A percentile compares a stretch with the other conserved stretches of the same genome.
These are phyloP conservation scores for Asparagopsis taxiformis DNA, from an alignment of 31 red algal species.

Conservation along the genomic window DNA sequence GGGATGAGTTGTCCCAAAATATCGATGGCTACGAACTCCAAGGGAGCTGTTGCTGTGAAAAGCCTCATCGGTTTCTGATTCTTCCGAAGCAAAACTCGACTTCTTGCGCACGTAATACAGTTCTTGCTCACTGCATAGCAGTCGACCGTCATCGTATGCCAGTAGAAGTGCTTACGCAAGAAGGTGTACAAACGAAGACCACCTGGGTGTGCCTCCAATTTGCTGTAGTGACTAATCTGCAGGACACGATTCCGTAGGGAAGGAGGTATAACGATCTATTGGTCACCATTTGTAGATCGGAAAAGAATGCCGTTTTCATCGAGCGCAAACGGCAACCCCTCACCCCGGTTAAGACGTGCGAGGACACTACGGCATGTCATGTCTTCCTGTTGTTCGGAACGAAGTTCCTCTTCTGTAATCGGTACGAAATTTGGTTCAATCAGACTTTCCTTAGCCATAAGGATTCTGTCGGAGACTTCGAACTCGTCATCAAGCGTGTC, in stretches of 20 bases:
- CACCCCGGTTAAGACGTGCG: background rate
- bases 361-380: background rate
- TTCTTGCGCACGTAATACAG: conserved; percentile 11
- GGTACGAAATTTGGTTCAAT: background rate
- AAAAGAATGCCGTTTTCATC: conserved; percentile 2
- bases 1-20: background rate
- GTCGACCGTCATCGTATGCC: conserved; percentile 14
- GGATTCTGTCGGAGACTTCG: background rate
- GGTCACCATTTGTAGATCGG: background rate
- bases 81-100: background rate
- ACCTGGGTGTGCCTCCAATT: background rate
- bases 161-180: conserved; percentile 16
- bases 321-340: conserved; percentile 1
- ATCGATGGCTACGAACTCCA: conserved; percentile 16
- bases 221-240: conserved; percentile 12
- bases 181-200: conserved; percentile 5
- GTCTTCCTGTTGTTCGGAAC: conserved; percentile 2
- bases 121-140: background rate
- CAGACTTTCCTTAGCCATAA: background rate
- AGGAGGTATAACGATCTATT: conserved; percentile 15
- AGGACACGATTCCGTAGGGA: background rate
- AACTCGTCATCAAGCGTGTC: background rate
- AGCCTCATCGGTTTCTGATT: conserved; percentile 5
- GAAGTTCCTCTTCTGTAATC: conserved; percentile 15
- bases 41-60: conserved; percentile 7